Evolutionary conservation across 2,329 filamentous ascomycete genomes (phyloP), one percentile per base, ranked within the genome.

Genomic region (Diaporthe sp.): DNA sequence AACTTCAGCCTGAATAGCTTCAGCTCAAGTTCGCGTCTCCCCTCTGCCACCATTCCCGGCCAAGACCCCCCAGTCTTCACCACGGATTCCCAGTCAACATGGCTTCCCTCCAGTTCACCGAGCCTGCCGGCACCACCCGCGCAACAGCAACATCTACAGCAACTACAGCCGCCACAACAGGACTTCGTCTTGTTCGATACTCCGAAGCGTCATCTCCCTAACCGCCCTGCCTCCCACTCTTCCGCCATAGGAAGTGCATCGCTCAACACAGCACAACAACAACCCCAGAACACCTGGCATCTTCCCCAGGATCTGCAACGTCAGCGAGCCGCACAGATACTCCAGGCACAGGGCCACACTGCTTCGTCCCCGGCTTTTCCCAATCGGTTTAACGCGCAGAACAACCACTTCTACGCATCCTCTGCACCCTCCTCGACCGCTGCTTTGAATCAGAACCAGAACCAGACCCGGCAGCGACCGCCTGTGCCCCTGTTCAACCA

Each of bases 1-100:
- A 93, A 93, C 90, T 92, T 87, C 82, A 89, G 88, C 88, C 86
- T 82, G 71, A 51, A 57, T 82, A 88, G 87, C 88, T 86, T 84
- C 86, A 87, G 88, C 90, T 87, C 85, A 80, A 90, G 89, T 91
- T 90, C 87, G 84, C 84, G 85, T 86, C 84, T 83, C 81, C 84
- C 83, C 82, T 88, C 88, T 88, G 86, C 86, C 86, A 91, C 87
- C 87, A 92, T 91, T 90, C 84, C 88, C 87, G 84, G 85, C 83
- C 90, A 88, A 91, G 92, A 93, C 91, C 91, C 89, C 80, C 82
- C 88, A 91, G 92, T 94, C 92, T 93, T 93, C 93, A 95, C 90
- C 90, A 95, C 94, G 94, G 93, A 94, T 94, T 90, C 92, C 84
- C 89, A 89, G 87, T 91, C 92, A 95, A 81, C 90, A 96, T 96